Conservation (phyloP, 306 rosid genomes). For the Astragalus membranaceus region DNA sequence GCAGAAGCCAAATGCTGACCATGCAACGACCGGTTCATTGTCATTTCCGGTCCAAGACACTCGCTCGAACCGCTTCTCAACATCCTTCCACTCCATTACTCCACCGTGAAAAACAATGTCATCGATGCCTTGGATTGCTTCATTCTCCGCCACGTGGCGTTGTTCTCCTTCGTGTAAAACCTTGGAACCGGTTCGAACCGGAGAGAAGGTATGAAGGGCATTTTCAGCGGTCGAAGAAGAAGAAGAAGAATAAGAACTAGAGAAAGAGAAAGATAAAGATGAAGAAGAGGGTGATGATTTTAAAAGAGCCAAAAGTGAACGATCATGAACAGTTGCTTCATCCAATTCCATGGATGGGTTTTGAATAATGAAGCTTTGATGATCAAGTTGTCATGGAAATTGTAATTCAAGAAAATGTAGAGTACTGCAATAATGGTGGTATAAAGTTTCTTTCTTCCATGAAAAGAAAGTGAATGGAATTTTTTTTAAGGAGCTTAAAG, state of each 20-base stretch:
- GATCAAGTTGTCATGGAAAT: background rate
- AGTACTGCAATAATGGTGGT: background rate
- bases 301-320: constrained; percentile 26
- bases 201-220: constrained; percentile 3
- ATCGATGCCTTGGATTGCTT: constrained; percentile 21
- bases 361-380: constrained; percentile 2
- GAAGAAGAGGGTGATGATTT: constrained; percentile 33
- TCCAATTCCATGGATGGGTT: constrained; percentile 39
- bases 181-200: too few species aligned
- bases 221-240: constrained; percentile 9
- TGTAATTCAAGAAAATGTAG: constrained; percentile 7
- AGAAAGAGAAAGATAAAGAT: too few species aligned
- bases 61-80: constrained; percentile 52
- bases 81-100: constrained; percentile 52
- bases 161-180: background rate
- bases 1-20: constrained; percentile 62
- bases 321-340: constrained; percentile 15
- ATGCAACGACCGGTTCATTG: constrained; percentile 47
- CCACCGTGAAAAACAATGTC: constrained; percentile 27
- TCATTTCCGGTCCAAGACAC: constrained; percentile 24
- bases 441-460: background rate
- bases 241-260: background rate
- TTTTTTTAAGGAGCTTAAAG: constrained; percentile 1
- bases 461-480: constrained; percentile 15
- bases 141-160: constrained; percentile 21